phyloP scores from a whole-genome alignment of 139 green algal genomes.

The Marvania coccoides region DNA sequence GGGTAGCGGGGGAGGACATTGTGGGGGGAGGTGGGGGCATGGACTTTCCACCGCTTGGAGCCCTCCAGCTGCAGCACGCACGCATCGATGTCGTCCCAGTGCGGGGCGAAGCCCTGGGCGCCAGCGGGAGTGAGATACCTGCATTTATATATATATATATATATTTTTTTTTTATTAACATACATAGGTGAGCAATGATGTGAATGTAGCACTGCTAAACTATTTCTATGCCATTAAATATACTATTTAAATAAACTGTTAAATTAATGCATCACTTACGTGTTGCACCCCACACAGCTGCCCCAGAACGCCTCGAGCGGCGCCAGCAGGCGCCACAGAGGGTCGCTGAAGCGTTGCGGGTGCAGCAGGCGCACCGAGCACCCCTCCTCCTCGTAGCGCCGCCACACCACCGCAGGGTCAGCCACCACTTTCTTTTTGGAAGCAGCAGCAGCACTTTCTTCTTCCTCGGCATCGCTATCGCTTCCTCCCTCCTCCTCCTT shows the following conservation, averaged over 20 bases:
- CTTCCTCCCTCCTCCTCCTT: background rate
- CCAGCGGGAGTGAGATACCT: constrained; percentile 45
- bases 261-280: no score
- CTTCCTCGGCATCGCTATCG: background rate
- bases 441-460: constrained; percentile 10
- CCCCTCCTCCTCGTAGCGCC: constrained; percentile 23
- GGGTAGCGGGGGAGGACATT: constrained; percentile 37
- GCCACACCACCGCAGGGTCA: constrained; percentile 42
- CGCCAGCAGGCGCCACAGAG: constrained; percentile 37
- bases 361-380: constrained; percentile 59
- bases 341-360: constrained; percentile 59
- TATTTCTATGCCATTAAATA: no score
- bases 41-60: constrained; percentile 61
- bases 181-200: no score
- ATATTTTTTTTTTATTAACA: no score
- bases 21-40: constrained; percentile 4
- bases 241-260: no score
- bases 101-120: constrained; percentile 56
- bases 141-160: no score
- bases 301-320: constrained; percentile 60
- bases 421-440: no score
- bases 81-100: constrained; percentile 83
- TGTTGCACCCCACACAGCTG: constrained; percentile 60
- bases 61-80: constrained; percentile 75
- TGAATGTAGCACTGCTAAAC: no score